Conservation (phyloP, 768 basidiomycete genomes). For the Agrocybe pediades region DNA sequence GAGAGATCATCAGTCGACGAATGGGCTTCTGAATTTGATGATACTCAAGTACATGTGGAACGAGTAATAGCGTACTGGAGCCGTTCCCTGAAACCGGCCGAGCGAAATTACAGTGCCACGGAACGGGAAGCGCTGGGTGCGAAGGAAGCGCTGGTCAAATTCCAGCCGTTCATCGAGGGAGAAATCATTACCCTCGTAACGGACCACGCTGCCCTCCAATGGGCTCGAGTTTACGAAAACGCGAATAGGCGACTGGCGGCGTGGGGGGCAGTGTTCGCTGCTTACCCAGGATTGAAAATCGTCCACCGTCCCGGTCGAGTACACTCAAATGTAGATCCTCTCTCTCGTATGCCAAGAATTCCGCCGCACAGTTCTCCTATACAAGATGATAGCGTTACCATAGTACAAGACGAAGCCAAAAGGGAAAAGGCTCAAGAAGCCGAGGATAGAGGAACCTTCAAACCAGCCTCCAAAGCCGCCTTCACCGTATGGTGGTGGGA, state of each 20-base stretch:
- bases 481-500: too few relatives aligned
- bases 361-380: conserved; percentile 18
- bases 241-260: conserved; percentile 34
- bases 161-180: conserved; percentile 37
- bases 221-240: conserved; percentile 39
- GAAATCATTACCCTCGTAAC: conserved; percentile 29
- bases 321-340: conserved; percentile 43
- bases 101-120: too few relatives aligned
- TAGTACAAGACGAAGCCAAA: too few relatives aligned
- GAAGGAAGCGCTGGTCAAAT: conserved; percentile 34
- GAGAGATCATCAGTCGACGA: conserved; percentile 15
- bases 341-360: conserved; percentile 22
- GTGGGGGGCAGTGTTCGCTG: conserved; percentile 37
- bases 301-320: too few relatives aligned
- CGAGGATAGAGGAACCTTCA: too few relatives aligned
- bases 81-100: too few relatives aligned
- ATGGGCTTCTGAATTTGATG: conserved; percentile 27
- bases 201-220: conserved; percentile 34
- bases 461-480: too few relatives aligned
- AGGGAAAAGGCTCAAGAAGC: too few relatives aligned
- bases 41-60: conserved; percentile 30
- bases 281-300: conserved; percentile 34
- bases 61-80: too few relatives aligned
- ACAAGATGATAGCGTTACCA: too few relatives aligned
- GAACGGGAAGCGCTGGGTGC: too few relatives aligned